Evolutionary conservation across 2,329 filamentous ascomycete genomes (phyloP).

Genomic region (Pochonia chlamydosporia): DNA sequence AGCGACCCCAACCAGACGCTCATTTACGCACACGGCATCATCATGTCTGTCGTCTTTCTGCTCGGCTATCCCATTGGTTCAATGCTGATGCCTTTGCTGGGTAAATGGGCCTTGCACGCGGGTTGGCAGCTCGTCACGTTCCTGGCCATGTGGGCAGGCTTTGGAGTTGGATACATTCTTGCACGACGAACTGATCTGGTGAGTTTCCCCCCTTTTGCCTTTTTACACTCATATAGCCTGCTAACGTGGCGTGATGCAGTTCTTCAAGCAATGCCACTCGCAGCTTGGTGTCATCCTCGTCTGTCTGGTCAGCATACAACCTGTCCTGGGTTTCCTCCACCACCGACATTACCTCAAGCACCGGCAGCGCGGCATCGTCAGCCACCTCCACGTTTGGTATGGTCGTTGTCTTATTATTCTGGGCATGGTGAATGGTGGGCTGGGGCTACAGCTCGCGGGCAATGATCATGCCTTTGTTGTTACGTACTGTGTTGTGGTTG

Average conservation of each 20-base stretch:
- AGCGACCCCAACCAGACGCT: constrained; percentile 20
- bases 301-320: constrained; percentile 50
- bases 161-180: constrained; percentile 49
- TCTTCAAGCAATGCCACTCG: constrained; percentile 48
- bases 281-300: constrained; percentile 50
- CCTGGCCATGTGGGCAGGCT: constrained; percentile 53
- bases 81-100: constrained; percentile 52
- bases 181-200: constrained; percentile 37
- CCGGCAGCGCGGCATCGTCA: constrained; percentile 42
- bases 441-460: constrained; percentile 48
- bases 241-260: constrained; percentile 31
- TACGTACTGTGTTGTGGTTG: constrained; percentile 51
- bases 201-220: constrained; percentile 20
- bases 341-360: constrained; percentile 47
- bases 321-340: constrained; percentile 51
- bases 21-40: constrained; percentile 46
- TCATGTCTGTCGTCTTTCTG: constrained; percentile 56
- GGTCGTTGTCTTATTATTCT: constrained; percentile 52
- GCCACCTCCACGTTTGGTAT: constrained; percentile 57
- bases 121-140: constrained; percentile 49
- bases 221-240: background rate
- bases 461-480: constrained; percentile 37
- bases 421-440: constrained; percentile 57
- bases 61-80: constrained; percentile 55
- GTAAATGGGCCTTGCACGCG: constrained; percentile 53